These are phyloP conservation scores for Wickerhamiella parazyma DNA, from an alignment of 805 yeast genomes.

Conservation along the genomic window DNA sequence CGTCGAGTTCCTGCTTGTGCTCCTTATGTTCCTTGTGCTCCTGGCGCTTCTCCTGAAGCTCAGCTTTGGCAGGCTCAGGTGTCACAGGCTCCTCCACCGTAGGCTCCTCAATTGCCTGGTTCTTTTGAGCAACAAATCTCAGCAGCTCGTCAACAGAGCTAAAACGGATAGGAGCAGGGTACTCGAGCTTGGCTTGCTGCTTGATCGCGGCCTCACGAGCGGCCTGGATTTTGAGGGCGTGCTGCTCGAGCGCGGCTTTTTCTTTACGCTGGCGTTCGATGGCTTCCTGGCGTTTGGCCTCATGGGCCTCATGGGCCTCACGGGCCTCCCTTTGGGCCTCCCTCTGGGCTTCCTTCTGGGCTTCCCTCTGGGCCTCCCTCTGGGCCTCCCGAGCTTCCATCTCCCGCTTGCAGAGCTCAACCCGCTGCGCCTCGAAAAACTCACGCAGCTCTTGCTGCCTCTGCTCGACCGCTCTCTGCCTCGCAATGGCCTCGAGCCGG, in stretches of 20 bases:
- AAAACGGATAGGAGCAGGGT: too few relatives aligned
- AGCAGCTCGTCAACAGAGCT: background rate
- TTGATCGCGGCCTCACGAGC: background rate
- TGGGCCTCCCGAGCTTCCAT: background rate
- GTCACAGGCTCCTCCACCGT: background rate
- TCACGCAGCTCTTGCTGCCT: too few relatives aligned
- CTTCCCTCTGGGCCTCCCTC: background rate
- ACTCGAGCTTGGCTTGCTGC: too few relatives aligned
- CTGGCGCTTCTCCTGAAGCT: background rate
- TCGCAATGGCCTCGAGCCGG: too few relatives aligned
- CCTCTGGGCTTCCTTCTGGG: background rate
- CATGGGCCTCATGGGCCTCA: too few relatives aligned
- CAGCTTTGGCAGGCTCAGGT: background rate
- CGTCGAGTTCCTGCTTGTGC: too few relatives aligned
- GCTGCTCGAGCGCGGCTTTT: background rate
- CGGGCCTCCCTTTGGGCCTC: constrained; percentile 1
- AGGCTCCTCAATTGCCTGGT: background rate
- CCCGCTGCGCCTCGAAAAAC: background rate
- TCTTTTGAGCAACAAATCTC: background rate
- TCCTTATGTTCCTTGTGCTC: too few relatives aligned
- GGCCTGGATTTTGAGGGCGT: background rate
- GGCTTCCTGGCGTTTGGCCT: too few relatives aligned
- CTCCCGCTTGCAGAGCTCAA: background rate
- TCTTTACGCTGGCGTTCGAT: background rate
- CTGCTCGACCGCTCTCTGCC: too few relatives aligned